These are phyloP conservation scores for Chlorophyllum brunneum DNA, from an alignment of 768 basidiomycete genomes.

Conservation along the genomic window DNA sequence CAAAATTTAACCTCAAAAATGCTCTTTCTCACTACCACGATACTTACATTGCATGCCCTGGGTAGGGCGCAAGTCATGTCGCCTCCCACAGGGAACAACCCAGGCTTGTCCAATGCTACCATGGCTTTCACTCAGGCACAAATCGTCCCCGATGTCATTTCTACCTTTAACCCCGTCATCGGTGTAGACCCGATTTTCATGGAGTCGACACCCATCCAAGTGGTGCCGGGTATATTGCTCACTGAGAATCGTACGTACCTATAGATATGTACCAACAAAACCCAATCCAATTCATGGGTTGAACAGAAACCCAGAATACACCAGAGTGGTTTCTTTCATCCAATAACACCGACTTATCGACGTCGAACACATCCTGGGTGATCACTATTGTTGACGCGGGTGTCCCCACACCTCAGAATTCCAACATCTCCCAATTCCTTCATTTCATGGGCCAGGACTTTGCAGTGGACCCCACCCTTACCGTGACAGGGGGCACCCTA, in stretches of 20 bases:
- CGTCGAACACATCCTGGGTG: slow-evolving; percentile 28
- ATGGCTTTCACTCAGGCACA: slow-evolving; percentile 32
- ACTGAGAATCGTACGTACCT: slow-evolving; percentile 31
- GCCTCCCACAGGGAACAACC: background rate
- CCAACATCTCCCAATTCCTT: slow-evolving; percentile 31
- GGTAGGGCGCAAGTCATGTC: background rate
- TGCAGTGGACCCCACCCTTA: slow-evolving; percentile 22
- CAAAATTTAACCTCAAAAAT: background rate
- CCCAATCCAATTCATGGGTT: background rate
- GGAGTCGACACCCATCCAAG: slow-evolving; percentile 25
- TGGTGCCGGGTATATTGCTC: slow-evolving; percentile 32
- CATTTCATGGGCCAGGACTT: slow-evolving; percentile 41
- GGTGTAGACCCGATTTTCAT: slow-evolving; percentile 35
- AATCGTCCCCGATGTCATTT: slow-evolving; percentile 37
- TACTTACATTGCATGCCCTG: slow-evolving; percentile 1
- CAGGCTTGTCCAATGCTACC: slow-evolving; percentile 20
- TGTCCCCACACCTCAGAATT: slow-evolving; percentile 37
- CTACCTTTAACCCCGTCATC: slow-evolving; percentile 34
- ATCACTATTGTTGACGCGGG: slow-evolving; percentile 41
- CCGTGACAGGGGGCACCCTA: slow-evolving; percentile 6
- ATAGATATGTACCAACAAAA: background rate
- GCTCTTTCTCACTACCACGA: background rate
- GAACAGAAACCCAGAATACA: slow-evolving; percentile 28
- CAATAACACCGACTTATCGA: slow-evolving; percentile 19
- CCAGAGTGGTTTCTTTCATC: slow-evolving; percentile 29